A percentile compares a stretch with the other conserved stretches of the same genome.
These are phyloP conservation scores for Cytospora piceicola DNA, from an alignment of 2,329 filamentous ascomycete genomes.

Conservation along the genomic window DNA sequence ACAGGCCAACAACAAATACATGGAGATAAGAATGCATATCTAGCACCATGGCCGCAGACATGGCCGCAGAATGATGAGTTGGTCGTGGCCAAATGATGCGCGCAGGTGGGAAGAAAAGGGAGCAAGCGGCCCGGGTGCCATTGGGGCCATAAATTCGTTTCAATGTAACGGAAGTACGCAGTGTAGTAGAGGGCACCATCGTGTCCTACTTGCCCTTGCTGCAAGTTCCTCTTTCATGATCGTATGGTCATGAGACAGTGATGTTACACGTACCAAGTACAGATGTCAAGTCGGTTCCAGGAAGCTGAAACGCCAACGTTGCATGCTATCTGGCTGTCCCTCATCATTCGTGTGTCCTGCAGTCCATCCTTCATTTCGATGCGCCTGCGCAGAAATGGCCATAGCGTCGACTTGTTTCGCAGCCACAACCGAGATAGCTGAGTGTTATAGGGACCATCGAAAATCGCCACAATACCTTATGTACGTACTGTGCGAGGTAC, in stretches of 20 bases:
- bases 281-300: constrained; percentile 1
- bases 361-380: constrained; percentile 7
- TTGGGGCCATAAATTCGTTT: background rate
- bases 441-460: background rate
- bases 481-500: background rate
- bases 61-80: constrained; percentile 22
- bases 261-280: constrained; percentile 4
- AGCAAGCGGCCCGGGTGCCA: background rate
- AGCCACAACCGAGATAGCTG: background rate
- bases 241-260: constrained; percentile 18
- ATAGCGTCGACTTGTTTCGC: background rate
- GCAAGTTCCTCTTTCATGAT: background rate
- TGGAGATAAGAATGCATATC: constrained; percentile 1
- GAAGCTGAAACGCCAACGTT: constrained; percentile 2
- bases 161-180: background rate
- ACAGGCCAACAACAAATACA: background rate
- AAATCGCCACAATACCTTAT: background rate
- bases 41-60: constrained; percentile 21
- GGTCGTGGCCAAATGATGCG: constrained; percentile 19
- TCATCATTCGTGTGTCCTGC: constrained; percentile 4
- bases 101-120: constrained; percentile 10
- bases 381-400: background rate
- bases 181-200: too few relatives aligned
- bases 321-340: background rate
- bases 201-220: background rate